Evolutionary conservation across 768 basidiomycete species (phyloP).

Genomic region (Trametes coccinea): DNA sequence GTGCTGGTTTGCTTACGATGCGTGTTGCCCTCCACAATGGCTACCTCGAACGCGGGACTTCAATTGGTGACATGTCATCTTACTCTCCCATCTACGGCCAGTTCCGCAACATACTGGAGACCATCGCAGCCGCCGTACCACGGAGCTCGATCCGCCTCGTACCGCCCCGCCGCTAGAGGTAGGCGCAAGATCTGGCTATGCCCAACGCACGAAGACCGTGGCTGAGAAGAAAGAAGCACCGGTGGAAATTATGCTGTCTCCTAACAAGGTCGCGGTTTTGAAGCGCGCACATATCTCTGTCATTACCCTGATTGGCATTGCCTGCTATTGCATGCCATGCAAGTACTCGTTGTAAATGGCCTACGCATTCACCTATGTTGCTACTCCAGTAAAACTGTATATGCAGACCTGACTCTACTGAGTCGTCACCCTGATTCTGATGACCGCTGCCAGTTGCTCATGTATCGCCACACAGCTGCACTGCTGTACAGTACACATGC

Average conservation of each 20-base stretch:
- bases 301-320: no score
- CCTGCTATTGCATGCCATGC: no score
- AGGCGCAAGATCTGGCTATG: background rate
- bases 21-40: background rate
- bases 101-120: background rate
- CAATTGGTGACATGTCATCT: conserved; percentile 1
- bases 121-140: background rate
- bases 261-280: background rate
- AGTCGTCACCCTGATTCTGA: no score
- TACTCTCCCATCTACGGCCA: conserved; percentile 3
- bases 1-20: background rate
- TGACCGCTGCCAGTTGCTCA: no score
- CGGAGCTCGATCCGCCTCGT: background rate
- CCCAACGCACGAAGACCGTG: background rate
- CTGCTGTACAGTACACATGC: no score
- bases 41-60: background rate
- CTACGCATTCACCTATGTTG: no score
- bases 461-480: no score
- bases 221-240: background rate
- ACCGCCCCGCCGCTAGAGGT: background rate
- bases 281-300: conserved; percentile 1
- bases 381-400: no score
- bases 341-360: no score
- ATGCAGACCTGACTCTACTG: no score
- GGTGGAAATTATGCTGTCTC: background rate